Conservation (phyloP, 345 rosid genomes). For the Salix suchowensis region DNA sequence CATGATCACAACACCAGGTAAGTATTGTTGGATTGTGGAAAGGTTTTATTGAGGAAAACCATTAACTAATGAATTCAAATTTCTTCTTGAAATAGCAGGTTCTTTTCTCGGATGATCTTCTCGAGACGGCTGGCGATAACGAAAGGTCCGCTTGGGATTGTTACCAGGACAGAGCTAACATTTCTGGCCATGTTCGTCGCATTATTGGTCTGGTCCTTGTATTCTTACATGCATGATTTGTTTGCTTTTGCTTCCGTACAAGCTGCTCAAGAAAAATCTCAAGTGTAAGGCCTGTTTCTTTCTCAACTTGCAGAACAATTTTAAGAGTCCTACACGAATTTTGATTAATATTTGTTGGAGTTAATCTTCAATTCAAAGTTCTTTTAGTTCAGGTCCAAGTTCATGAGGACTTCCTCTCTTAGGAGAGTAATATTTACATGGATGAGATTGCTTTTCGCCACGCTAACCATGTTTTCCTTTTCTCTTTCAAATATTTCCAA, state of each 20-base stretch:
- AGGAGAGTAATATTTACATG: no score
- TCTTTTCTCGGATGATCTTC: not conserved
- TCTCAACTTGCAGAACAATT: not conserved
- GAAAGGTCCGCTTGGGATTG: constrained; percentile 23
- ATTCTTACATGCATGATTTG: constrained; percentile 16
- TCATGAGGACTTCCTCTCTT: no score
- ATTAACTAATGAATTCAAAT: not conserved
- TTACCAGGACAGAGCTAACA: constrained; percentile 12
- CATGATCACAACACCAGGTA: constrained; percentile 6
- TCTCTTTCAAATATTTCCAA: no score
- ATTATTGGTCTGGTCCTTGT: constrained; percentile 16
- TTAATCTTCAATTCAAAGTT: no score
- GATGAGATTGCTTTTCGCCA: no score
- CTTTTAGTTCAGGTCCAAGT: no score
- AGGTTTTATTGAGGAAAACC: not conserved
- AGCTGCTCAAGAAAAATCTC: constrained; percentile 5
- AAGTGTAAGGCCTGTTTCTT: constrained; percentile 5
- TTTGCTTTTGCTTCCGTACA: constrained; percentile 2
- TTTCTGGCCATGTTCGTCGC: constrained; percentile 16
- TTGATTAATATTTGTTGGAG: not conserved
- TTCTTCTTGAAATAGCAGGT: not conserved
- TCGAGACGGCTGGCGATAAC: constrained; percentile 11
- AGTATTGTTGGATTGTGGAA: not conserved
- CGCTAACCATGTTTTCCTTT: no score
- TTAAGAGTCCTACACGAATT: no score